Evolutionary conservation across 2,329 filamentous ascomycete genomes (phyloP), one percentile per base, ranked within the genome.

Genomic region (Fusarium compactum): DNA sequence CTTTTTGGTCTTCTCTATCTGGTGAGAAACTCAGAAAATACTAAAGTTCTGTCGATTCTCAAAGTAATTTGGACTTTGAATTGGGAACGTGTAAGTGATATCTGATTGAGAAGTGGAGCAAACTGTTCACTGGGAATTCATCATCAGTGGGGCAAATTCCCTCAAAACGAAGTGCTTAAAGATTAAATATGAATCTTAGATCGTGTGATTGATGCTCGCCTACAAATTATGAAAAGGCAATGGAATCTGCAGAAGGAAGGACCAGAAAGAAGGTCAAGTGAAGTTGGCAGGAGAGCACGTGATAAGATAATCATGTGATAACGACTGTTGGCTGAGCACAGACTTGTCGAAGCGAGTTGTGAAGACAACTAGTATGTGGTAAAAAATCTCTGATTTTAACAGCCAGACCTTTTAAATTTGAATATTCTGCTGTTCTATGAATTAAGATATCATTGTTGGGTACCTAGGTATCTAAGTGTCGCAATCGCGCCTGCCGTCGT

Each of bases 221-320:
- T 16, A 44, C 18, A 15, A 15, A 30, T 25, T 18, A 30, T 41
- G n/a, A 40, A 29, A 22, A 11, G 18, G 29, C 10, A 27, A 34
- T 12, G 20, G 7, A 8, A 48, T 34, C 22, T 51, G 16, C 8
- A 29, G 46, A 61, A 41, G 29, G 46, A 32, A 67, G 30, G 25
- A 16, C 25, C 16, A 15, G 45, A 43, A 29, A 38, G 25, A 62
- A 62, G 30, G 22, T 38, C 25, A 43, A 38, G 43, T 61, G 62
- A 66, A 45, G 63, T 66, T 40, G 24, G 9, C 18, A 25, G 14
- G 14, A n/a, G 14, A 4, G 14, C 63, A 66, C 63, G 63, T 66
- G 63, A 66, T 20, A 2, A 0, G 2, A 18, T 0, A 3, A 20
- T 66, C 63, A 66, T 41, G 55, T 66, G 63, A 66, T n/a, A 12